phyloP scores from a whole-genome alignment of 345 rosid species.

The Erodium maritimum region DNA sequence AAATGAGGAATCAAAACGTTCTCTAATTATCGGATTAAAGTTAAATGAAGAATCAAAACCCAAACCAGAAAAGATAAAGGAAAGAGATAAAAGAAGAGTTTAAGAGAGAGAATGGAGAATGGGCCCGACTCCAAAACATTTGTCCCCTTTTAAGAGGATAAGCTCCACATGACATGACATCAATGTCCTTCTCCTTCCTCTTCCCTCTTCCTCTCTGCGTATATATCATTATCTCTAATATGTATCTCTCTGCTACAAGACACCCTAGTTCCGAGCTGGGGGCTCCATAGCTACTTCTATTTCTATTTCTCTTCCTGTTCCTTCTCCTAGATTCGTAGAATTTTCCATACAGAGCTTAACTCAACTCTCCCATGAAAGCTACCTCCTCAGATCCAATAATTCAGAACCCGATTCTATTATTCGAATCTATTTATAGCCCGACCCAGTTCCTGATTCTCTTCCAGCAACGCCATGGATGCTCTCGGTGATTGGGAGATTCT shows the following conservation, averaged over 20 bases:
- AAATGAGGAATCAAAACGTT: too few species aligned
- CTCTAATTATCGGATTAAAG: too few species aligned
- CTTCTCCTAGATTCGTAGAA: slow-evolving; percentile 7
- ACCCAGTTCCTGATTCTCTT: slow-evolving; percentile 1
- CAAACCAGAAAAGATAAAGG: background rate
- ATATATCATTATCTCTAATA: background rate
- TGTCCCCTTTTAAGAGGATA: slow-evolving; percentile 24
- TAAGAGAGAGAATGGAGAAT: background rate
- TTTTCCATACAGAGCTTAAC: background rate
- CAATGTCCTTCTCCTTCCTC: background rate
- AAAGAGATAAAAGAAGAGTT: background rate
- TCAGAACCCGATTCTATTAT: slow-evolving; percentile 6
- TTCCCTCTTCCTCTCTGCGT: background rate
- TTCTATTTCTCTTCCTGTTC: slow-evolving; percentile 2
- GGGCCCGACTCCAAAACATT: slow-evolving; percentile 16
- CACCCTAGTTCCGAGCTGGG: slow-evolving; percentile 17
- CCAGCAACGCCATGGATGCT: slow-evolving; percentile 38
- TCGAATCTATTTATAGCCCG: background rate
- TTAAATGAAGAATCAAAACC: background rate
- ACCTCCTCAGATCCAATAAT: slow-evolving; percentile 20
- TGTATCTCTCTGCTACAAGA: slow-evolving; percentile 23
- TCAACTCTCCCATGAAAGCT: slow-evolving; percentile 11
- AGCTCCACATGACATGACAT: slow-evolving; percentile 12
- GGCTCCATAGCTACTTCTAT: too few species aligned
- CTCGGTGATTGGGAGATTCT: slow-evolving; percentile 90